A percentile compares a stretch with the other conserved stretches of the same genome.
Conservation (phyloP, 2,329 filamentous ascomycete genomes). For the Fusarium sulawesiense region DNA sequence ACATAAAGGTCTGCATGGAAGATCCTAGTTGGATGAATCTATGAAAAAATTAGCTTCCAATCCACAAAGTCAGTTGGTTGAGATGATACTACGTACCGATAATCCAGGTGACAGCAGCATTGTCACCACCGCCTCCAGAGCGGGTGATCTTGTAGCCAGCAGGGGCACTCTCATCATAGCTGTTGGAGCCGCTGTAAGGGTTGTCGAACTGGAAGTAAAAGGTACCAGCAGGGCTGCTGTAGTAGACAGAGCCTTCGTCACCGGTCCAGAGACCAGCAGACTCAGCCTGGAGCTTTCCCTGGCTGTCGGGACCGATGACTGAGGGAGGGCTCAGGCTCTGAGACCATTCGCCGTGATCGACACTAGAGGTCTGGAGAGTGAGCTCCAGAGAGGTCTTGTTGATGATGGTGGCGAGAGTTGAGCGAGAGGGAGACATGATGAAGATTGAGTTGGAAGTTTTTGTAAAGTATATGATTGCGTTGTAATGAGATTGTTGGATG, state of each 20-base stretch:
- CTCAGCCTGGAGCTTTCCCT: neutral
- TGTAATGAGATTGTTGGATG: neutral
- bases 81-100: neutral
- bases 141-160: neutral
- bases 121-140: neutral
- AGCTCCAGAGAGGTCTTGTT: neutral
- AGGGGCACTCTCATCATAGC: neutral
- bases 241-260: rapidly evolving
- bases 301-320: neutral
- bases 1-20: neutral
- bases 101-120: neutral
- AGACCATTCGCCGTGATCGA: neutral
- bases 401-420: neutral
- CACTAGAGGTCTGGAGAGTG: neutral
- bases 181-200: neutral
- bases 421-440: neutral
- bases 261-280: neutral
- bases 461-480: neutral
- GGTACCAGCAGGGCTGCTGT: neutral
- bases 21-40: neutral
- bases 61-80: rapidly evolving
- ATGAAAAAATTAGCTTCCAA: no score
- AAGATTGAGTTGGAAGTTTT: neutral
- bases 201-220: neutral
- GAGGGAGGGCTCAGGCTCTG: neutral